A percentile compares a stretch with the other conserved stretches of the same genome.
Conservation (phyloP, 805 yeast genomes). For the Kurtzmaniella cleridarum region DNA sequence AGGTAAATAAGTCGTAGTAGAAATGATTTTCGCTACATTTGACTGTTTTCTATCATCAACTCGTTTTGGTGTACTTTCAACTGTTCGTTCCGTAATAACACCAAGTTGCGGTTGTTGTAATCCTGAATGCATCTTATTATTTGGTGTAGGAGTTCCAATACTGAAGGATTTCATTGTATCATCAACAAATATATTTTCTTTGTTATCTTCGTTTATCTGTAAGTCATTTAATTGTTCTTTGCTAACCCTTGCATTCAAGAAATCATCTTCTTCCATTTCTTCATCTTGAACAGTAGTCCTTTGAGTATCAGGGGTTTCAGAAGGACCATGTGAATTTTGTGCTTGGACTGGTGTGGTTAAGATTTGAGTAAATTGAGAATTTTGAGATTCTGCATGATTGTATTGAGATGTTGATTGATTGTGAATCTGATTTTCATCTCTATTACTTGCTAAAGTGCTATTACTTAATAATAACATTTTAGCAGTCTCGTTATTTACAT, state of each 20-base stretch:
- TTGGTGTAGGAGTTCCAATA: conserved; percentile 27
- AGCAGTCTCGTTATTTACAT: conserved; percentile 40
- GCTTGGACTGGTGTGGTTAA: conserved; percentile 28
- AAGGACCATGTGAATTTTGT: conserved; percentile 6
- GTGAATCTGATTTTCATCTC: conserved; percentile 3
- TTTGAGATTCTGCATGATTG: neutral
- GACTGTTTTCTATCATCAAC: conserved; percentile 4
- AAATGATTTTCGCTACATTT: neutral
- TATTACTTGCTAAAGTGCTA: conserved; percentile 18
- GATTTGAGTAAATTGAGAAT: conserved; percentile 6
- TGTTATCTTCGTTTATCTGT: conserved; percentile 35
- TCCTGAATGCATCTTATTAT: conserved; percentile 9
- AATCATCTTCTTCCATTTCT: conserved; percentile 27
- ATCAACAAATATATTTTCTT: conserved; percentile 43
- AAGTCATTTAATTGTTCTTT: conserved; percentile 27
- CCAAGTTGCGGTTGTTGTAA: conserved; percentile 18
- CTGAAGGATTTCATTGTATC: conserved; percentile 21
- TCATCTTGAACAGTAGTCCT: conserved; percentile 41
- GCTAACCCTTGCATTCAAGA: conserved; percentile 20
- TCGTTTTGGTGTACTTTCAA: conserved; percentile 21
- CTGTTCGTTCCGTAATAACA: conserved; percentile 26
- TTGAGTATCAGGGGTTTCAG: conserved; percentile 43
- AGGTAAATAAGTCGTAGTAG: conserved; percentile 17
- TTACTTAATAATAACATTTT: conserved; percentile 37
- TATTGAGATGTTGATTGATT: conserved; percentile 2